Base-by-base conservation (phyloP, 1,284 basidiomycete genomes). In the Termitomyces sp. region DNA sequence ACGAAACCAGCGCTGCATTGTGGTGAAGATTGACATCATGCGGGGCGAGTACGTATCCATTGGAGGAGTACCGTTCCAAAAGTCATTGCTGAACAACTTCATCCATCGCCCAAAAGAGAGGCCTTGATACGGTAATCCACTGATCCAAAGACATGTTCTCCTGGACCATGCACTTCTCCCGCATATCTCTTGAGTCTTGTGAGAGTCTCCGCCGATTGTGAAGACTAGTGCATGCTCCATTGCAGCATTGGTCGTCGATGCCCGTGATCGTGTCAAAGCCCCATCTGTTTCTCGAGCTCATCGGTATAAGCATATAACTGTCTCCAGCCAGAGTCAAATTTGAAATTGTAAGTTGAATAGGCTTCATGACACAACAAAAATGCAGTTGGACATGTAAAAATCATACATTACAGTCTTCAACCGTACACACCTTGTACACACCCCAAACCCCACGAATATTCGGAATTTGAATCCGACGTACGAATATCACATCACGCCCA, bases 401-500 rank as follows among this genome's bases (percentile, higher is more conserved):
- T n/a, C 13, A 42, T 9, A n/a, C 6, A 42, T n/a, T 28, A 42
- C 4, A 41, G 40, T 24, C 21, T 8, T 24, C 39, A 21, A 5
- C 39, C 7, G 17, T 39, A 17, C 8, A 39, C 17, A 10, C 1
- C n/a, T 24, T 2, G 24, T 24, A 24, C 24, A 24, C 24, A 24
- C 24, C 24, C 24, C 24, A 24, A 5, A 24, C 5, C 24, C 8
- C 3, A 10, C 17, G 19, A n/a, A 1, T 26, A 15, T 15, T 6
- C 40, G 15, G 19, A 2, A 24, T 7, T 5, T 4, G 10, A 9
- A 15, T 1, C 3, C 33, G 33, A 13, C 13, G 12, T 13, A 26
- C 24, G 13, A 15, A 8, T 1, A 33, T 59, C 63, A 94, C 26
- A 21, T 60, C 64, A 94, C 24, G 92, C 92, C 92, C 92, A 95